Conservation (phyloP, 768 basidiomycete species). For the Pisolithus orientalis region DNA sequence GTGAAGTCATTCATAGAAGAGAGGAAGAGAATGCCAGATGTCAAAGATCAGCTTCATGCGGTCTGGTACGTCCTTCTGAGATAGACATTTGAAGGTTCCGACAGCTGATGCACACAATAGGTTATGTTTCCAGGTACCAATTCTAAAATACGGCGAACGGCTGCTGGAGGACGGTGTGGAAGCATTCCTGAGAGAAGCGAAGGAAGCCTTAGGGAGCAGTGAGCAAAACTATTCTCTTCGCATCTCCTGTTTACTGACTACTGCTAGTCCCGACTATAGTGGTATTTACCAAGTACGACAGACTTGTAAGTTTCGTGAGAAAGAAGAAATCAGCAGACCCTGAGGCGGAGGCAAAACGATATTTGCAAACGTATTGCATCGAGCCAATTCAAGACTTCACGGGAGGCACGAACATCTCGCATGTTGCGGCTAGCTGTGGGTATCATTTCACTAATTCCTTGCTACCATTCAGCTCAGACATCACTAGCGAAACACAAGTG, state of each 20-base stretch:
- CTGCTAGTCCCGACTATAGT: conserved; percentile 1
- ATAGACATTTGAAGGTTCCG: not conserved
- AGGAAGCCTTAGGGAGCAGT: conserved; percentile 1
- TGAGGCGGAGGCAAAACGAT: not conserved
- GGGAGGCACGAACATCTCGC: not conserved
- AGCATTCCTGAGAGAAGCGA: not conserved
- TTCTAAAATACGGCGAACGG: not conserved
- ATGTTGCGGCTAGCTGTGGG: not conserved
- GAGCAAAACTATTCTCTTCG: not conserved
- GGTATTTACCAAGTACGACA: conserved; percentile 4
- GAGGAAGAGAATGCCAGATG: not conserved
- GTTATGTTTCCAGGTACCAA: conserved; percentile 1
- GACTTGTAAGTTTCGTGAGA: not conserved
- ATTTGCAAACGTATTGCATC: not conserved
- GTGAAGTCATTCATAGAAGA: conserved; percentile 8
- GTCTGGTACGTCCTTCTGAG: conserved; percentile 5
- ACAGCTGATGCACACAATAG: not conserved
- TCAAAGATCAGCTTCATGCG: conserved; percentile 10
- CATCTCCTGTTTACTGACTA: not conserved
- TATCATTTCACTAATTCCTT: not conserved
- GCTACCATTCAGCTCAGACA: not conserved
- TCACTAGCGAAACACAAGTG: not conserved
- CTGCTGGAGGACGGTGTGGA: conserved; percentile 2
- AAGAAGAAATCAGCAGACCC: not conserved
- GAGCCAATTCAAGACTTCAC: not conserved